These are phyloP conservation scores for Neotropicomus parvogracilis DNA, from an alignment of 1,284 basidiomycete genomes.

Conservation along the genomic window DNA sequence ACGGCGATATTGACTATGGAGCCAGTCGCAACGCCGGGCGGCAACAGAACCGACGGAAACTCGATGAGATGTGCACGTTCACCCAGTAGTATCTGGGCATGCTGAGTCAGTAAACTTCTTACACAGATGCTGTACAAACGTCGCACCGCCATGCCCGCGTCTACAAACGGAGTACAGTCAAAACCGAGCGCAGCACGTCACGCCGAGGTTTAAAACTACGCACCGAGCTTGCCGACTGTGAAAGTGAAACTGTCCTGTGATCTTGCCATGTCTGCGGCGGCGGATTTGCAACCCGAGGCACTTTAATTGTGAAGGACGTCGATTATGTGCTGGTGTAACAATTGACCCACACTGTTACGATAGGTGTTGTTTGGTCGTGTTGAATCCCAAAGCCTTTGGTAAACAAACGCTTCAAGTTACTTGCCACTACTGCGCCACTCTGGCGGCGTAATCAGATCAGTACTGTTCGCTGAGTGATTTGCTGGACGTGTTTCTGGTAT, in stretches of 20 bases:
- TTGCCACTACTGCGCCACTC: too few species aligned
- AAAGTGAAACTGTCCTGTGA: constrained; percentile 59
- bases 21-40: constrained; percentile 84
- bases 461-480: too few species aligned
- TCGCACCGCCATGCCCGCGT: constrained; percentile 77
- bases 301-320: constrained; percentile 5
- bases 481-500: neutral
- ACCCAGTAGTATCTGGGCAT: constrained; percentile 76
- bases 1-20: constrained; percentile 96
- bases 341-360: too few species aligned
- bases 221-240: constrained; percentile 70
- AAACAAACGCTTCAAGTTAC: constrained; percentile 23
- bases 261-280: constrained; percentile 26
- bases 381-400: constrained; percentile 24
- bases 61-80: constrained; percentile 93
- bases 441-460: too few species aligned
- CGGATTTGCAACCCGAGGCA: constrained; percentile 4
- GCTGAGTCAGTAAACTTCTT: constrained; percentile 5
- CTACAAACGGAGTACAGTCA: constrained; percentile 35
- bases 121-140: constrained; percentile 4
- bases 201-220: constrained; percentile 17
- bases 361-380: constrained; percentile 27
- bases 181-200: neutral
- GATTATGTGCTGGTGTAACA: constrained; percentile 3
- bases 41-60: constrained; percentile 89